Base-by-base conservation (phyloP, 306 rosid species). In the Gynostemma pentaphyllum region DNA sequence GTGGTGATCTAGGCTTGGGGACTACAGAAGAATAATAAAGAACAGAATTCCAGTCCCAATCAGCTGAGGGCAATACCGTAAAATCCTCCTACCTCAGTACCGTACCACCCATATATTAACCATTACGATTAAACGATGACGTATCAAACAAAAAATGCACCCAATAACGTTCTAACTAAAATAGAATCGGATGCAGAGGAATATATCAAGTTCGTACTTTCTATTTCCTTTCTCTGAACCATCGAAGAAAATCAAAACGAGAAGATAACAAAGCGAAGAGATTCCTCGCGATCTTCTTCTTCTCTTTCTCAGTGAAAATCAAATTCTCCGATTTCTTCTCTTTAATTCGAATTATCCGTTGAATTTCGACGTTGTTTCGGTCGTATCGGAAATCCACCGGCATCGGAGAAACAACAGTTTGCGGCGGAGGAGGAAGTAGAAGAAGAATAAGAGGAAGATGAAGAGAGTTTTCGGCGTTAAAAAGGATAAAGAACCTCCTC, bases 401-500 rank as follows among this genome's bases (percentile, higher is more conserved):
- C 66, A 29, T n/a, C 50, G 66, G n/a, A n/a, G n/a, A n/a, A 40
- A 61, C 24, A 22, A 0, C 37, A 36, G 23, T 23, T 61, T 61
- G 8, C 22, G 14, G 66, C 68, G 2, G 34, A 1, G 48, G 12
- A 32, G 55, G 45, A 50, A 19, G 49, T 40, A 9, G 59, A 60
- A n/a, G 64, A 48, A n/a, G 64, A 48, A 34, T 53, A 69, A 14
- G 45, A 50, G 50, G 14, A 67, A 69, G 67, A 88, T 92, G 99
- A 92, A 76, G 80, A 82, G 96, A 56, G 88, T 92, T 11, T 92
- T 88, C 32, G 95, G 96, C 62, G 84, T 44, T 4, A 88, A 88
- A 87, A 88, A 84, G 76, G 85, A 92, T 34, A 84, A 86, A 47
- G 95, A 92, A 27, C 96, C 99, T 10, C 95, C 95, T 71, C 95